A percentile compares a stretch with the other conserved stretches of the same genome.
Evolutionary conservation across 2,329 filamentous ascomycete species (phyloP).

Genomic region (Karstenula rhodostoma): DNA sequence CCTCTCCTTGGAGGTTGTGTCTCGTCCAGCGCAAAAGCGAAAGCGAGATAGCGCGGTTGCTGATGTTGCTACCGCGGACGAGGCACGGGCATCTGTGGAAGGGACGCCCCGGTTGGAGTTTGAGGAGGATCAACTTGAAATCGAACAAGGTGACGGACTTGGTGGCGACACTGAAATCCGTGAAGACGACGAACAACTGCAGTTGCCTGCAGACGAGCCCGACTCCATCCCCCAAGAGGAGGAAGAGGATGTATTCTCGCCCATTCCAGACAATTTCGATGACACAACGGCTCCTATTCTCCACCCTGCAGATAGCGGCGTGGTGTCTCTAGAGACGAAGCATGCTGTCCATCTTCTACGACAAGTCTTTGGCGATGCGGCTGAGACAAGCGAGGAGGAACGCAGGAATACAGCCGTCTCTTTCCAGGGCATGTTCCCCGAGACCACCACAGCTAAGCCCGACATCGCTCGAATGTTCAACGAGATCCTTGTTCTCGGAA

Average conservation of each 20-base stretch:
- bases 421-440: conserved; percentile 91
- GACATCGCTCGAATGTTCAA: conserved; percentile 99
- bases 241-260: conserved; percentile 48
- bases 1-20: conserved; percentile 83
- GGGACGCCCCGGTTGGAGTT: conserved; percentile 75
- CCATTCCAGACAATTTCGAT: conserved; percentile 69
- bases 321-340: conserved; percentile 89
- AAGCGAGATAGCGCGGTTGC: conserved; percentile 91
- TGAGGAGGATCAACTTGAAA: conserved; percentile 58
- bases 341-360: conserved; percentile 95
- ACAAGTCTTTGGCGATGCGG: conserved; percentile 81
- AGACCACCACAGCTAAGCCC: conserved; percentile 78
- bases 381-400: conserved; percentile 71
- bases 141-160: conserved; percentile 54
- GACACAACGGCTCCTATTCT: conserved; percentile 78
- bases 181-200: conserved; percentile 31
- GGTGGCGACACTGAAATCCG: conserved; percentile 42
- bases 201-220: conserved; percentile 39
- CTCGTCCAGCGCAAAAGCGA: conserved; percentile 82
- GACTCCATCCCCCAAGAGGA: conserved; percentile 37
- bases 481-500: conserved; percentile 92
- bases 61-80: conserved; percentile 75
- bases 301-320: conserved; percentile 83
- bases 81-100: conserved; percentile 57
- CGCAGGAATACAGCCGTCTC: conserved; percentile 79